Conservation (phyloP, 2,329 filamentous ascomycete species). For the Scytalidium lignicola region DNA sequence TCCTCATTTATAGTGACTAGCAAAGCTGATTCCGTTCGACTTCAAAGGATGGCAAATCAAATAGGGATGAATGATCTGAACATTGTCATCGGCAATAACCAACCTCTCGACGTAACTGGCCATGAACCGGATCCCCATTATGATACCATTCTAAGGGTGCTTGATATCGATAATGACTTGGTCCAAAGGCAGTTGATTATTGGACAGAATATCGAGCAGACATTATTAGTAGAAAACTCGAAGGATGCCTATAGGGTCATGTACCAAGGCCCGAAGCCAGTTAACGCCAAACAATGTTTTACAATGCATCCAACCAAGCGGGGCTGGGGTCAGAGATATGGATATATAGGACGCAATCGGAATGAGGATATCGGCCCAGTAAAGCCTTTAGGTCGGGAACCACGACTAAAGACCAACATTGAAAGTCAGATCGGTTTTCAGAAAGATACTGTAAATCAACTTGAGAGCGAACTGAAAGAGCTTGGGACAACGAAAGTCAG, state of each 20-base stretch:
- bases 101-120: slow-evolving; percentile 50
- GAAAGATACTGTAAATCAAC: slow-evolving; percentile 44
- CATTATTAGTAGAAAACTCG: slow-evolving; percentile 67
- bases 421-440: slow-evolving; percentile 58
- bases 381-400: slow-evolving; percentile 23
- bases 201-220: slow-evolving; percentile 75
- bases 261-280: slow-evolving; percentile 52
- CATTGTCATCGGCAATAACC: slow-evolving; percentile 59
- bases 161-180: slow-evolving; percentile 76
- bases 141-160: slow-evolving; percentile 72
- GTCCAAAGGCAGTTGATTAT: slow-evolving; percentile 83
- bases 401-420: slow-evolving; percentile 77
- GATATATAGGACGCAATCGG: slow-evolving; percentile 34
- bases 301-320: slow-evolving; percentile 57
- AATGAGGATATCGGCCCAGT: slow-evolving; percentile 47
- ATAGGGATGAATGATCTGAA: slow-evolving; percentile 40
- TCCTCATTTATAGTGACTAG: slow-evolving; percentile 77
- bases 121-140: slow-evolving; percentile 70
- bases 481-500: slow-evolving; percentile 32
- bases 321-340: slow-evolving; percentile 57
- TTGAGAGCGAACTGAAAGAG: slow-evolving; percentile 49
- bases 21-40: slow-evolving; percentile 66
- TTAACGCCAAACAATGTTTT: slow-evolving; percentile 70
- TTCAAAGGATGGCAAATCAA: slow-evolving; percentile 61
- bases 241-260: slow-evolving; percentile 65